These are phyloP conservation scores for Solanum pimpinellifolium DNA, from an alignment of 257 asterid species.

Conservation along the genomic window DNA sequence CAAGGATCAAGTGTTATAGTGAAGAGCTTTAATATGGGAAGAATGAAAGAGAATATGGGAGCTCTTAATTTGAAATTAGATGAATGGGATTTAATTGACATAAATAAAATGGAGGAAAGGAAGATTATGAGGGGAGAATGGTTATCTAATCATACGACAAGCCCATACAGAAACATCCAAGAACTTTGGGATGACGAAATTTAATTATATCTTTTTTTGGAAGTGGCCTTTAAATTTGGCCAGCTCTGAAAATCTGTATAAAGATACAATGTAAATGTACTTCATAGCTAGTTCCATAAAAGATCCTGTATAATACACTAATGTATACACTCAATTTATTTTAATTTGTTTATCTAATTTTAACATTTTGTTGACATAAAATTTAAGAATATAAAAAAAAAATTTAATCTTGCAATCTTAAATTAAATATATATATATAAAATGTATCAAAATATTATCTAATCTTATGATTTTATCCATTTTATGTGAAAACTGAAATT, in stretches of 20 bases:
- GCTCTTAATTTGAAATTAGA: slow-evolving; percentile 39
- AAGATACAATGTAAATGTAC: not conserved
- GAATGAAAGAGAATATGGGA: slow-evolving; percentile 63
- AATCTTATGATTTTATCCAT: not conserved
- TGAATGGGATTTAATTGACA: slow-evolving; percentile 30
- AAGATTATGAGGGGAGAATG: slow-evolving; percentile 73
- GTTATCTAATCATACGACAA: slow-evolving; percentile 45
- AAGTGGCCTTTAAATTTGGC: not conserved
- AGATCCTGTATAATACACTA: too few species aligned
- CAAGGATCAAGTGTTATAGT: slow-evolving; percentile 60
- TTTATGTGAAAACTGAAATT: not conserved
- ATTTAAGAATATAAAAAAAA: too few species aligned
- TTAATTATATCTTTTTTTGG: slow-evolving; percentile 1
- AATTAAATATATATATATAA: too few species aligned
- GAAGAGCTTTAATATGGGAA: slow-evolving; percentile 59
- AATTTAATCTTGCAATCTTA: too few species aligned
- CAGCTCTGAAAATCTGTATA: not conserved
- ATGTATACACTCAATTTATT: too few species aligned
- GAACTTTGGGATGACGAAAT: slow-evolving; percentile 81
- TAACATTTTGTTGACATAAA: too few species aligned
- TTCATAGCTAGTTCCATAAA: not conserved
- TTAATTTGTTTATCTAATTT: too few species aligned
- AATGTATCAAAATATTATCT: too few species aligned
- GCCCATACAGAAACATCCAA: slow-evolving; percentile 65
- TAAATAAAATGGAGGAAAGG: slow-evolving; percentile 46